Percentiles rank a stretch among this genome's conserved stretches.
Evolutionary conservation across 257 asterid genomes (phyloP).

Genomic region (Catharanthus roseus): DNA sequence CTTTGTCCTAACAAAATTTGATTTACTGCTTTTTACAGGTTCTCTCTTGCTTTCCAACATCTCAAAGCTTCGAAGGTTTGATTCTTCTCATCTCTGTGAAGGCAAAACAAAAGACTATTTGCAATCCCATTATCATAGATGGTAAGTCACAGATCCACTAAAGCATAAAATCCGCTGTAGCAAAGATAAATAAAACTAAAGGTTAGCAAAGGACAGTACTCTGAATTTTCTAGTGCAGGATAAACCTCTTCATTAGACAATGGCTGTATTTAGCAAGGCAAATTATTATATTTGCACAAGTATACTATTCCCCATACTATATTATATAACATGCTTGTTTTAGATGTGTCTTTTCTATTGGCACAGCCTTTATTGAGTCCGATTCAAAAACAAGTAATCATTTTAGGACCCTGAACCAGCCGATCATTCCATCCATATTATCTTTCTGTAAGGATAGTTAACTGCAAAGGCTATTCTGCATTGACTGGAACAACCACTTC

Average conservation of each 20-base stretch:
- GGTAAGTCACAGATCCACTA: too few species aligned
- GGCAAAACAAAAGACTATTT: neutral
- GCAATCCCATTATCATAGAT: too few species aligned
- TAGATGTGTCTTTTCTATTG: neutral
- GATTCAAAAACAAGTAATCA: neutral
- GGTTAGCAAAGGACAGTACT: too few species aligned
- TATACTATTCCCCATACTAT: too few species aligned
- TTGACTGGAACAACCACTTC: neutral
- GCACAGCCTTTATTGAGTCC: neutral
- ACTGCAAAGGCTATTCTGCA: neutral
- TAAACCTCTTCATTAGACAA: neutral
- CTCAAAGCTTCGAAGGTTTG: neutral
- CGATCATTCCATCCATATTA: neutral
- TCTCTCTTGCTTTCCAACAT: neutral
- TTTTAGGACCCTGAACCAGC: neutral
- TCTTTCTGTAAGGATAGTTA: neutral
- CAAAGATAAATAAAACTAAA: neutral
- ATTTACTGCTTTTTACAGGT: neutral
- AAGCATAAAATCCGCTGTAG: too few species aligned
- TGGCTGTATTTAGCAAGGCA: neutral
- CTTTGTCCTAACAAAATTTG: neutral
- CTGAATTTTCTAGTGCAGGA: too few species aligned
- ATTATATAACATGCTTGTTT: neutral
- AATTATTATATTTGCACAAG: too few species aligned
- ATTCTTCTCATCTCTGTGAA: neutral